Conservation (phyloP, 2,329 filamentous ascomycete species). For the Geosmithia putterillii region DNA sequence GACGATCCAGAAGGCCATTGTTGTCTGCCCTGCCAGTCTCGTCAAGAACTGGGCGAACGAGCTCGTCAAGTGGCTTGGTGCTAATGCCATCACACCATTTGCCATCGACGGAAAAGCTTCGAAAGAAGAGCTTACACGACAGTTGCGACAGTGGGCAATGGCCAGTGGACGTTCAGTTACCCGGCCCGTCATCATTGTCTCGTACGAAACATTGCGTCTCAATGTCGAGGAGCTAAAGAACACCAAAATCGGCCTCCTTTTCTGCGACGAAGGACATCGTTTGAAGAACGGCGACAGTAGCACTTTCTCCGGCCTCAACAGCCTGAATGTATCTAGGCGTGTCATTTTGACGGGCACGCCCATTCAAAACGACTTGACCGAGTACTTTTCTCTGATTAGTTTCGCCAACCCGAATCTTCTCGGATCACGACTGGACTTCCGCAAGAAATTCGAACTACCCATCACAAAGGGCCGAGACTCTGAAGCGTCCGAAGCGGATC, state of each 20-base stretch:
- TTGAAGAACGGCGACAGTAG: constrained; percentile 95
- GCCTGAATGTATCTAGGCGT: constrained; percentile 75
- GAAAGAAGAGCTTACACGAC: constrained; percentile 82
- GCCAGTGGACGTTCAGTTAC: constrained; percentile 81
- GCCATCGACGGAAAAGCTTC: constrained; percentile 93
- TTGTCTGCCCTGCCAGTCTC: constrained; percentile 90
- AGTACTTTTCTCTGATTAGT: constrained; percentile 92
- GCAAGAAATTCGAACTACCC: constrained; percentile 85
- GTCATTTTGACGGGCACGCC: constrained; percentile 95
- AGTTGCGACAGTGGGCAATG: constrained; percentile 91
- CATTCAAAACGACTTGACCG: constrained; percentile 96
- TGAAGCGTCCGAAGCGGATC: constrained; percentile 71
- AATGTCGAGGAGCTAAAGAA: constrained; percentile 85
- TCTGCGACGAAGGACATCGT: constrained; percentile 94
- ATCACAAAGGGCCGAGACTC: constrained; percentile 88
- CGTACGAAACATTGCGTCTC: constrained; percentile 87
- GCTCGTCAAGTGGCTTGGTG: constrained; percentile 88
- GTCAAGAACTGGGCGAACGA: constrained; percentile 98
- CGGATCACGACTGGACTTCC: constrained; percentile 79
- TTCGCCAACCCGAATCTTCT: constrained; percentile 93
- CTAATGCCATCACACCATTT: constrained; percentile 83
- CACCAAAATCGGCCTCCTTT: constrained; percentile 79
- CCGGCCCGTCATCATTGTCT: constrained; percentile 90
- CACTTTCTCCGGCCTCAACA: constrained; percentile 85
- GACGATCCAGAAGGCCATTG: constrained; percentile 92